Evolutionary conservation across 2,329 filamentous ascomycete genomes (phyloP).

Genomic region (Penicillium oxalicum): DNA sequence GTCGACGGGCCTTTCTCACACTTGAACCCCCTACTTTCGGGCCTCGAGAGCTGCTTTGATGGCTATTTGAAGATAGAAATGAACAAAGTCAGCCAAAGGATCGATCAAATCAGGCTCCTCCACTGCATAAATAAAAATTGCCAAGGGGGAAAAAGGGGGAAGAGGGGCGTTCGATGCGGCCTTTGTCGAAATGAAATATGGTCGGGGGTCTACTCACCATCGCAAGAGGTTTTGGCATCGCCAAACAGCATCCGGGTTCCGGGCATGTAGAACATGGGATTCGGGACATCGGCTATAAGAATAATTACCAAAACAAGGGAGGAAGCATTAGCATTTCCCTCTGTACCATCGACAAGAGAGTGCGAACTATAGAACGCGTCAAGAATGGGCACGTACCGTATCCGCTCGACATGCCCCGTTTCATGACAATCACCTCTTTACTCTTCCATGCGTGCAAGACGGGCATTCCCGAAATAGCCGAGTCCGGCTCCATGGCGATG

Average conservation of each 20-base stretch:
- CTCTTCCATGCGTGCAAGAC: constrained; percentile 91
- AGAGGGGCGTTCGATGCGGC: too few relatives aligned
- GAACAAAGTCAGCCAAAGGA: not conserved
- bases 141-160: too few relatives aligned
- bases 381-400: constrained; percentile 56
- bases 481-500: constrained; percentile 75
- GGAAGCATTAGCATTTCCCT: not conserved
- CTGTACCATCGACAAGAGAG: not conserved
- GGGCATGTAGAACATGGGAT: constrained; percentile 90
- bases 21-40: constrained; percentile 19
- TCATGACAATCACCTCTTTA: constrained; percentile 90
- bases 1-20: too few relatives aligned
- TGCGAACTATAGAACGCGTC: too few relatives aligned
- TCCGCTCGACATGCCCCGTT: constrained; percentile 79
- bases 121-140: too few relatives aligned
- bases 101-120: not conserved
- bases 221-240: constrained; percentile 77
- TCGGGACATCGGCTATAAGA: constrained; percentile 69
- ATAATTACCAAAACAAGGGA: not conserved
- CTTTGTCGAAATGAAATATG: not conserved
- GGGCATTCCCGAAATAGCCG: constrained; percentile 85
- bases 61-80: constrained; percentile 21
- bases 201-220: constrained; percentile 50
- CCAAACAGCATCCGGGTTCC: constrained; percentile 88
- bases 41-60: constrained; percentile 39